Percentiles rank a stretch among this genome's conserved stretches.
Evolutionary conservation across 441 rosid genomes (phyloP).

Genomic region (Daphne laureola): DNA sequence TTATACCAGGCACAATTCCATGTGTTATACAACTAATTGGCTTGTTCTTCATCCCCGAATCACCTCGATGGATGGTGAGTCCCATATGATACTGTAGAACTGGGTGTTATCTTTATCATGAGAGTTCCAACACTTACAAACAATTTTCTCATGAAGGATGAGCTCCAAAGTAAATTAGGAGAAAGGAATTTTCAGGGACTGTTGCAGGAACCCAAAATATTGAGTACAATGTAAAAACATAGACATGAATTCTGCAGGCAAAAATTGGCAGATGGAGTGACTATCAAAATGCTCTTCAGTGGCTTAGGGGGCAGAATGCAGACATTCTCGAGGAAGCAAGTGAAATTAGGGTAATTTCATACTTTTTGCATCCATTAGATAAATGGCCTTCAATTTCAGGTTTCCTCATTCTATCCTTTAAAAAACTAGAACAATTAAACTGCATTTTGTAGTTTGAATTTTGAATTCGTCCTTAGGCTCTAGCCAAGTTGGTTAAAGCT

Average conservation of each 20-base stretch:
- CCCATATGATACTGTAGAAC: not conserved
- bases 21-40: slow-evolving; percentile 40
- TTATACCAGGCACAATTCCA: slow-evolving; percentile 36
- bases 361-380: not conserved
- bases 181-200: no score
- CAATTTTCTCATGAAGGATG: no score
- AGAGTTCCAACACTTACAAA: not conserved
- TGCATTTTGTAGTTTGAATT: no score
- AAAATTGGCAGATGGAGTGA: slow-evolving; percentile 35
- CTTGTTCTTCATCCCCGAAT: slow-evolving; percentile 41
- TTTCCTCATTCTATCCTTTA: not conserved
- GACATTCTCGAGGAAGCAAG: slow-evolving; percentile 38
- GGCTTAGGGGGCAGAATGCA: slow-evolving; percentile 33
- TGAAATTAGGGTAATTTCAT: slow-evolving; percentile 39
- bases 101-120: not conserved
- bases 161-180: no score
- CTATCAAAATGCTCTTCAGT: slow-evolving; percentile 30
- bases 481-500: no score
- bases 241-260: slow-evolving; percentile 27
- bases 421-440: not conserved
- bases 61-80: slow-evolving; percentile 58
- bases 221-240: not conserved
- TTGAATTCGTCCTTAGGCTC: not conserved
- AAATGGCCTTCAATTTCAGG: no score
- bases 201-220: not conserved